A percentile compares a stretch with the other conserved stretches of the same genome.
These are phyloP conservation scores for Coprinopsis sp. DNA, from an alignment of 768 basidiomycete species.

Conservation along the genomic window DNA sequence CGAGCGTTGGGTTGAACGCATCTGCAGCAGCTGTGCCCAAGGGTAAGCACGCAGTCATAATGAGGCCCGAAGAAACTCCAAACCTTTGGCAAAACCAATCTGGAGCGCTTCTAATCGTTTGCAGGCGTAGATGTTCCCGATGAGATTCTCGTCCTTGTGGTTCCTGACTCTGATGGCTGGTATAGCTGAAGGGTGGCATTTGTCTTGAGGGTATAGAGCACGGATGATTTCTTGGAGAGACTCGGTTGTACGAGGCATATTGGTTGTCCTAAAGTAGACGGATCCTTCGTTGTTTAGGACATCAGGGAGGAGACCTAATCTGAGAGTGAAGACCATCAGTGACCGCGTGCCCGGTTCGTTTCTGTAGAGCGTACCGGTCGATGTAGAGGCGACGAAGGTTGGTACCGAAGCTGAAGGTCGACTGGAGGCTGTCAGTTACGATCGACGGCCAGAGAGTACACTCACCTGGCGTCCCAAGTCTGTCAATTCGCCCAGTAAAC, in stretches of 20 bases:
- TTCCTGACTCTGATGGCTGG: conserved; percentile 62
- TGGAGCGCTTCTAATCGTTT: conserved; percentile 61
- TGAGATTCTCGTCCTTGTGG: conserved; percentile 62
- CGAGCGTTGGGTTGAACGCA: conserved; percentile 56
- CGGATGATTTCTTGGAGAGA: conserved; percentile 69
- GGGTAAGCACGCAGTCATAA: background rate
- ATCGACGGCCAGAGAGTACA: background rate
- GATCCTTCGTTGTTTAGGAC: conserved; percentile 36
- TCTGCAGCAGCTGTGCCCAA: conserved; percentile 52
- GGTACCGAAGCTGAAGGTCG: conserved; percentile 59
- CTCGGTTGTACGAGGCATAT: conserved; percentile 74
- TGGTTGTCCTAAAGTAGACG: conserved; percentile 69
- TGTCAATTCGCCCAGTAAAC: conserved; percentile 68
- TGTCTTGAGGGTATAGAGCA: conserved; percentile 60
- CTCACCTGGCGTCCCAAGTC: conserved; percentile 64
- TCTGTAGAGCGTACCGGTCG: conserved; percentile 42
- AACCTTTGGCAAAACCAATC: conserved; percentile 61
- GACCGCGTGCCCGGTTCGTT: too few species aligned
- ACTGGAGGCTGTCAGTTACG: conserved; percentile 32
- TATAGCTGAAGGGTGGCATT: conserved; percentile 38
- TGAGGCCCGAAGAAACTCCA: background rate
- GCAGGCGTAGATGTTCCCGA: conserved; percentile 66
- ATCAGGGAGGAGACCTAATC: conserved; percentile 63
- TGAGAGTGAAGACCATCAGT: too few species aligned
- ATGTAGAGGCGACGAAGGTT: conserved; percentile 62